Conservation (phyloP, 1,284 basidiomycete genomes). For the Porodaedalea pini region DNA sequence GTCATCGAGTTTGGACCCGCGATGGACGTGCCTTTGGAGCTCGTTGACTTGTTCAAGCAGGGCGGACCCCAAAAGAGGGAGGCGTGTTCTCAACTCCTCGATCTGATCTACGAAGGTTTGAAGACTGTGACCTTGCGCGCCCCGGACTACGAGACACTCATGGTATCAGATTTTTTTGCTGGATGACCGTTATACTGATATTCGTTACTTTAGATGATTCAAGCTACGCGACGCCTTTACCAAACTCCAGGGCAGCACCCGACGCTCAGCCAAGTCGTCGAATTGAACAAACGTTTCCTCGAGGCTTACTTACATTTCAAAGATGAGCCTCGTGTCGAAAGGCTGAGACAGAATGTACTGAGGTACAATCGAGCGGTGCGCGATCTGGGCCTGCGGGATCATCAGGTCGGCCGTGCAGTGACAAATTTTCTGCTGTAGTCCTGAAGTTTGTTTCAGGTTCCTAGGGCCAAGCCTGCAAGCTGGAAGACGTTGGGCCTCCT, state of each 20-base stretch:
- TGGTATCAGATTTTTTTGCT: slow-evolving; percentile 51
- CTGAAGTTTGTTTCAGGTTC: slow-evolving; percentile 49
- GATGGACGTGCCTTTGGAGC: slow-evolving; percentile 81
- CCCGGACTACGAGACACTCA: slow-evolving; percentile 96
- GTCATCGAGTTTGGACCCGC: slow-evolving; percentile 97
- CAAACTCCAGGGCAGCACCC: slow-evolving; percentile 95
- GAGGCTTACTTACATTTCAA: slow-evolving; percentile 94
- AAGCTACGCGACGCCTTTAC: slow-evolving; percentile 93
- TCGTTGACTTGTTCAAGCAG: slow-evolving; percentile 87
- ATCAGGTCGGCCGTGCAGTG: slow-evolving; percentile 68
- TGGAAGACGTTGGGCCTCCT: slow-evolving; percentile 90
- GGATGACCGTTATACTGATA: background rate
- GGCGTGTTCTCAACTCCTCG: slow-evolving; percentile 87
- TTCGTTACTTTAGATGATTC: slow-evolving; percentile 64
- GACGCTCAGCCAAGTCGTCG: slow-evolving; percentile 94
- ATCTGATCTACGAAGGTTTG: slow-evolving; percentile 89
- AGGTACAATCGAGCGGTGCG: slow-evolving; percentile 90
- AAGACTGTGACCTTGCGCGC: slow-evolving; percentile 96
- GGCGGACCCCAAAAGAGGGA: slow-evolving; percentile 89
- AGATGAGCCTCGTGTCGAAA: slow-evolving; percentile 87
- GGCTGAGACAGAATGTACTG: slow-evolving; percentile 78
- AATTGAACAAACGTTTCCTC: slow-evolving; percentile 91
- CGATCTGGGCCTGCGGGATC: slow-evolving; percentile 95
- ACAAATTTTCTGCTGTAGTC: slow-evolving; percentile 1
- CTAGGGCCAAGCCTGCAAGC: slow-evolving; percentile 74